These are phyloP conservation scores for Antitrichia curtipendula DNA, from an alignment of 225 moss, liverwort and hornwort species.

Conservation along the genomic window DNA sequence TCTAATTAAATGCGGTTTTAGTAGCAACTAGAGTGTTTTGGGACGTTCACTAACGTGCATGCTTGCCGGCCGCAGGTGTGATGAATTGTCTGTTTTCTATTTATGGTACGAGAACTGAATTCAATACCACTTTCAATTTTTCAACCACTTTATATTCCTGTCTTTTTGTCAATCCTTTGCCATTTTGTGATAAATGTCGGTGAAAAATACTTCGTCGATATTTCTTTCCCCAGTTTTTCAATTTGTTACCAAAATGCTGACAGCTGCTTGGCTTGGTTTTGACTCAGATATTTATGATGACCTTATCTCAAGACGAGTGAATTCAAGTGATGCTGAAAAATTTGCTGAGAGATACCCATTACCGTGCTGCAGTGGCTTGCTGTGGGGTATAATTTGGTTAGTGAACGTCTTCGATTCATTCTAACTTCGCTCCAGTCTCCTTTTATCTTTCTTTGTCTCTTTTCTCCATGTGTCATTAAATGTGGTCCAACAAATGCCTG, in stretches of 20 bases:
- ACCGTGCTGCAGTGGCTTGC: slow-evolving; percentile 75
- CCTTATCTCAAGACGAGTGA: slow-evolving; percentile 86
- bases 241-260: not conserved
- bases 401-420: not conserved
- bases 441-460: not conserved
- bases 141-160: not conserved
- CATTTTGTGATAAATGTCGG: not conserved
- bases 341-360: slow-evolving; percentile 82
- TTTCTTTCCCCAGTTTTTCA: not conserved
- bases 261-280: not conserved
- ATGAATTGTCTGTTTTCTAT: slow-evolving; percentile 98
- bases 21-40: not conserved
- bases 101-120: slow-evolving; percentile 50
- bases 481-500: not conserved
- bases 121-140: not conserved
- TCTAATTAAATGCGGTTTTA: not conserved
- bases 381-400: slow-evolving; percentile 91
- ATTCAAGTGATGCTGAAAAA: slow-evolving; percentile 95
- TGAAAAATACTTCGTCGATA: not conserved
- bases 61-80: slow-evolving; percentile 45
- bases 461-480: not conserved
- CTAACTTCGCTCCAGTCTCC: not conserved
- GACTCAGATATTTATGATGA: slow-evolving; percentile 88
- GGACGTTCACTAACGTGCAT: not conserved
- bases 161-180: not conserved